Evolutionary conservation across 495 filamentous ascomycete species (phyloP).

Genomic region (Aspergillus leporis): DNA sequence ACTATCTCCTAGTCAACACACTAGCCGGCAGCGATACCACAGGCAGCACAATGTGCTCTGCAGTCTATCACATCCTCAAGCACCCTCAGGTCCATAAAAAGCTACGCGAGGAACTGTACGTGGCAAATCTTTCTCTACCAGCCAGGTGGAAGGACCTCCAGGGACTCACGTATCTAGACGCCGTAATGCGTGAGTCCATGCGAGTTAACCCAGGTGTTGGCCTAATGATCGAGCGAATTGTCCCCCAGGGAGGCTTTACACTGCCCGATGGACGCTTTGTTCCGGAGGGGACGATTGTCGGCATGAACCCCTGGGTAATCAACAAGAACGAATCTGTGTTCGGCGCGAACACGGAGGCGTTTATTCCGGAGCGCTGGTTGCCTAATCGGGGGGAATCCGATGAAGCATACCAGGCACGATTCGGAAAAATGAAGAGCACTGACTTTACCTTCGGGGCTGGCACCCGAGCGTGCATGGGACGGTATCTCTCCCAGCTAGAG

Average conservation of each 20-base stretch:
- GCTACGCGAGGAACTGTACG: constrained; percentile 29
- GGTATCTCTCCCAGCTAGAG: constrained; percentile 74
- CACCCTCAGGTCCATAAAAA: constrained; percentile 24
- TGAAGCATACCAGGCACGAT: background rate
- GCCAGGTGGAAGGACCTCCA: constrained; percentile 42
- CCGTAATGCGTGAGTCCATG: constrained; percentile 67
- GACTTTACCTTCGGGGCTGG: constrained; percentile 64
- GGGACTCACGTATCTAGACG: constrained; percentile 60
- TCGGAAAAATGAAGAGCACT: background rate
- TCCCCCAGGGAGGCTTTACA: constrained; percentile 30
- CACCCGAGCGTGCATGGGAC: constrained; percentile 65
- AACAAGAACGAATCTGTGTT: constrained; percentile 59
- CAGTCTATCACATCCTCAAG: constrained; percentile 44
- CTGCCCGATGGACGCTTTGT: constrained; percentile 51
- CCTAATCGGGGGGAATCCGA: constrained; percentile 33
- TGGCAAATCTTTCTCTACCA: constrained; percentile 10
- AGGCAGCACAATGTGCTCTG: constrained; percentile 29
- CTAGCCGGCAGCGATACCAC: constrained; percentile 43
- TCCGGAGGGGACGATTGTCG: constrained; percentile 62
- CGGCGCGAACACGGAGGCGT: constrained; percentile 57
- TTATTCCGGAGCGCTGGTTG: constrained; percentile 62
- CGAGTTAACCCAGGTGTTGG: constrained; percentile 64
- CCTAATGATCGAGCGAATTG: constrained; percentile 53
- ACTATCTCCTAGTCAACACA: constrained; percentile 31
- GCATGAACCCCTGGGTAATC: constrained; percentile 55